Base-by-base conservation (phyloP, 352 stramenopile genomes). In the Lagenidium giganteum region DNA sequence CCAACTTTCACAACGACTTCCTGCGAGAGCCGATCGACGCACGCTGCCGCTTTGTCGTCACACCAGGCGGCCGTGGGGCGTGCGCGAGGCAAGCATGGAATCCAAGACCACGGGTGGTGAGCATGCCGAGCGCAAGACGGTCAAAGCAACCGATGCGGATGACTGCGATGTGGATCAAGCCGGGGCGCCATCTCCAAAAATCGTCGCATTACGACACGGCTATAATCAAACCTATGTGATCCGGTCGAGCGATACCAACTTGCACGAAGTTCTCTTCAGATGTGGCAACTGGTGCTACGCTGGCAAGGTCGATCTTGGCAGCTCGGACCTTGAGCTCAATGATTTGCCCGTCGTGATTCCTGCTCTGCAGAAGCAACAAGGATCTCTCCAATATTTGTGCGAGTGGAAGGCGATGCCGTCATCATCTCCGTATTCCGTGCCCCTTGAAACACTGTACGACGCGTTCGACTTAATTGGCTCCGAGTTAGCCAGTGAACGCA, bases 221-320 rank as follows among this genome's bases (percentile, higher is more conserved):
- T 96, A 96, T 63, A 96, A 95, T 57, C 87, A 96, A 51, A 96
- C 89, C 18, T 97, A 97, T 64, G 75, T 96, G 42, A 79, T 96
- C 31, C 71, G 78, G 20, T 78, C 74, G 24, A 79, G 71, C 51
- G 67, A 69, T 11, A 75, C 50, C 40, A 75, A 70, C 34, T 67
- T 93, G 40, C 79, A 93, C 48, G 72, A 96, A 35, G 88, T 96
- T 42, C 77, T 98, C 43, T 97, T 98, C 57, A 76, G 87, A 32
- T 98, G 91, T 53, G 93, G 93, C 27, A 97, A 97, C 64, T 97
- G 85, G 85, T 98, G 93, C 68, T 98, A 97, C 67, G 79, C 65
- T 33, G 92, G 91, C 23, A 87, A 87, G 52, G 80, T 98, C 13
- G 83, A 95, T 55, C 49, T 97, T 31, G 76, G 90, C 20, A 71